Percentiles rank a stretch among this genome's conserved stretches.
Conservation (phyloP, 306 rosid species). For the Ormosia emarginata region DNA sequence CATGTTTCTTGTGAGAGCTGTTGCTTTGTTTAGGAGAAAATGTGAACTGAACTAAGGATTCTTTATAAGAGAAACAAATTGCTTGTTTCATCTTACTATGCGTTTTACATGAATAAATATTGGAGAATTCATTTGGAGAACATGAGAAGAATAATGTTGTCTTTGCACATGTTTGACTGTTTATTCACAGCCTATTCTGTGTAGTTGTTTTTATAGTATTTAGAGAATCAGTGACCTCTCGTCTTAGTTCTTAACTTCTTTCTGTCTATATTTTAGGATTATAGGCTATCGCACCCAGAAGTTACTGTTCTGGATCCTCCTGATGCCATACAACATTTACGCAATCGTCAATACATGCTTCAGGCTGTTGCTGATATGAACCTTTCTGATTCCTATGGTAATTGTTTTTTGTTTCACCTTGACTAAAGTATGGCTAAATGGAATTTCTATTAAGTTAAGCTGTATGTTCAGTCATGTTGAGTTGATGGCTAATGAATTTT, state of each 20-base stretch:
- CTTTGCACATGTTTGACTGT: not conserved
- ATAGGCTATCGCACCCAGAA: conserved; percentile 77
- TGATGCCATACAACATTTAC: conserved; percentile 82
- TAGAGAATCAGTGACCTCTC: not conserved
- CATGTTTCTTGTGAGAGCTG: not conserved
- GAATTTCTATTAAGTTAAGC: not conserved
- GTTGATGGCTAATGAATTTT: not conserved
- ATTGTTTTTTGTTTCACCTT: not conserved
- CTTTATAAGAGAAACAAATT: not conserved
- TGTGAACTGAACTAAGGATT: not conserved
- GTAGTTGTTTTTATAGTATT: not conserved
- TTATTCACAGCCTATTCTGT: not conserved
- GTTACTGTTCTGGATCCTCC: conserved; percentile 97
- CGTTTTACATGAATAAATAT: not conserved
- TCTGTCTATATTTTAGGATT: conserved; percentile 54
- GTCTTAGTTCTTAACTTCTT: conserved; percentile 10
- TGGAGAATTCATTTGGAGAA: not conserved
- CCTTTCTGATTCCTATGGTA: conserved; percentile 77
- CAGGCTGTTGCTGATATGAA: conserved; percentile 92
- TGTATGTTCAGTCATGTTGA: not conserved
- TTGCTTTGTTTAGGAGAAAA: not conserved
- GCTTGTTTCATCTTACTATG: not conserved
- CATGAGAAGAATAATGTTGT: not conserved
- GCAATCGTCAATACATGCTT: conserved; percentile 85
- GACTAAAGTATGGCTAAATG: conserved; percentile 11